A percentile compares a stretch with the other conserved stretches of the same genome.
Evolutionary conservation across 345 rosid genomes (phyloP).

Genomic region (Turnera subulata): DNA sequence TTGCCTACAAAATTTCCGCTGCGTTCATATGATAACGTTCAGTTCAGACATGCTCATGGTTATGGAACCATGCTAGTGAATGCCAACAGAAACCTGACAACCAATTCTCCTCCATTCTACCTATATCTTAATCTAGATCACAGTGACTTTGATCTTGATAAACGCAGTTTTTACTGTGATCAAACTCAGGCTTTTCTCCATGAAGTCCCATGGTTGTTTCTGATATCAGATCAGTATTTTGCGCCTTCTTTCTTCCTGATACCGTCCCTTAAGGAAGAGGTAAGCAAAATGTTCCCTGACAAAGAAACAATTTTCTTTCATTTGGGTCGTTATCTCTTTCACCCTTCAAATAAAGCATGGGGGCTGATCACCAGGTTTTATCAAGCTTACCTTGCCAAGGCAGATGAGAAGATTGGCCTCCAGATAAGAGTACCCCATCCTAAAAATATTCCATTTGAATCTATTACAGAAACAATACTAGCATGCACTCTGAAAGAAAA

Average conservation of each 20-base stretch:
- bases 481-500: conserved; percentile 11
- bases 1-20: conserved; percentile 15
- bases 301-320: conserved; percentile 20
- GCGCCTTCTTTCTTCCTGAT: conserved; percentile 22
- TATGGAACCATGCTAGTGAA: conserved; percentile 10
- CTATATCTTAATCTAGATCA: conserved; percentile 4
- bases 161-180: conserved; percentile 12
- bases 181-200: conserved; percentile 10
- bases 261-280: conserved; percentile 7
- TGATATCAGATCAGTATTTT: conserved; percentile 25
- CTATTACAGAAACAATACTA: conserved; percentile 13
- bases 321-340: conserved; percentile 20
- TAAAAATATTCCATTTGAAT: conserved; percentile 3
- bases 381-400: conserved; percentile 6
- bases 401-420: conserved; percentile 20
- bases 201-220: conserved; percentile 17
- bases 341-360: conserved; percentile 25
- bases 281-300: conserved; percentile 19
- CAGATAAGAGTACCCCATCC: conserved; percentile 14
- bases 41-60: conserved; percentile 2
- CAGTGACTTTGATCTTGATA: conserved; percentile 1
- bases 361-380: conserved; percentile 22
- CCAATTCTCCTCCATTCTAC: conserved; percentile 2
- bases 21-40: background rate
- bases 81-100: background rate